Evolutionary conservation across 305 asterid genomes (phyloP).

Genomic region (Solanum hybrid): DNA sequence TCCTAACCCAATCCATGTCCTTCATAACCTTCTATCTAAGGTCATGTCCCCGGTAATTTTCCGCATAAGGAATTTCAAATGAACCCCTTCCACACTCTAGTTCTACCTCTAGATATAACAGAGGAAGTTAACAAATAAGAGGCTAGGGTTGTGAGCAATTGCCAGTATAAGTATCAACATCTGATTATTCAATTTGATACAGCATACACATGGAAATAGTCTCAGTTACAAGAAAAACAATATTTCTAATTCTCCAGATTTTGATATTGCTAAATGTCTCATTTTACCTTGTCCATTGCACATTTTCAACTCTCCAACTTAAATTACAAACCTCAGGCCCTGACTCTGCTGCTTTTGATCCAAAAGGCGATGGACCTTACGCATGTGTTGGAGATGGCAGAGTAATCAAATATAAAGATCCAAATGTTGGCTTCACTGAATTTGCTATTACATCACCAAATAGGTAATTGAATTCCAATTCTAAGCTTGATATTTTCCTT

Average conservation of each 20-base stretch:
- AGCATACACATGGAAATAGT: neutral
- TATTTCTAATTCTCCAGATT: neutral
- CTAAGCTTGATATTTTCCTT: neutral
- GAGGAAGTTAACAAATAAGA: neutral
- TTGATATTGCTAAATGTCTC: neutral
- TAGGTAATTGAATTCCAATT: neutral
- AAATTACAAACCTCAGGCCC: neutral
- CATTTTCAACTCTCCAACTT: neutral
- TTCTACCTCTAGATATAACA: too few relatives aligned
- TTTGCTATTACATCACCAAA: slow-evolving; percentile 6
- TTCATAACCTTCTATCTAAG: too few relatives aligned
- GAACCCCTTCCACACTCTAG: neutral
- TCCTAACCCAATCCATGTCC: neutral
- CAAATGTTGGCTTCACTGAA: neutral
- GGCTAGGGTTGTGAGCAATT: neutral
- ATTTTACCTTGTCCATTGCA: neutral
- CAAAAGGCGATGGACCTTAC: neutral
- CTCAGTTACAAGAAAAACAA: neutral
- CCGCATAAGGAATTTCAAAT: neutral
- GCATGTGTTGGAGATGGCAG: slow-evolving; percentile 2
- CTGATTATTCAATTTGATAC: neutral
- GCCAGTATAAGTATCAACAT: neutral
- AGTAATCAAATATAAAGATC: neutral
- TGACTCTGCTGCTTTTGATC: neutral
- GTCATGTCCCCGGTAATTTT: neutral